Conservation (phyloP, 2,329 filamentous ascomycete species). For the Sporothrix pallida region DNA sequence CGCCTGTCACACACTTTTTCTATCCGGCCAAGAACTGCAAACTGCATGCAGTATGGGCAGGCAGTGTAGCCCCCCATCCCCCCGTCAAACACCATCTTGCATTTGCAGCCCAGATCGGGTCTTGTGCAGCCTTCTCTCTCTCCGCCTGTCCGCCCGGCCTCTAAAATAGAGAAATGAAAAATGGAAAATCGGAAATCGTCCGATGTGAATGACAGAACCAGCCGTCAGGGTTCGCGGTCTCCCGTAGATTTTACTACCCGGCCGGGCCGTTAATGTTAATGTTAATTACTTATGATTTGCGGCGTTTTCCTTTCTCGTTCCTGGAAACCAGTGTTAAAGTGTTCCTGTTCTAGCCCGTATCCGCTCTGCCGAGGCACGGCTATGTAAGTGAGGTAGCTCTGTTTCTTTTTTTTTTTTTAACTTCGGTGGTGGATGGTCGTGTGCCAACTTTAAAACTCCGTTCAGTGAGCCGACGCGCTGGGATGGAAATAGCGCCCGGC, state of each 20-base stretch:
- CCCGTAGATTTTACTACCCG: background rate
- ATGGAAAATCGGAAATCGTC: background rate
- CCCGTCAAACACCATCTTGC: slow-evolving; percentile 13
- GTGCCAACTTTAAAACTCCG: background rate
- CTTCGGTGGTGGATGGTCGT: slow-evolving; percentile 5
- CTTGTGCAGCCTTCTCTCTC: slow-evolving; percentile 14
- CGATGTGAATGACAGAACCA: background rate
- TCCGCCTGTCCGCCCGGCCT: slow-evolving; percentile 28
- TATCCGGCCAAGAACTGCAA: background rate
- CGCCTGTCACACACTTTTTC: background rate
- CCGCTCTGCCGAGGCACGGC: slow-evolving; percentile 37
- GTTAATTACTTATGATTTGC: background rate
- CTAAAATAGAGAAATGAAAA: too few species aligned
- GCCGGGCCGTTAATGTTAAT: background rate
- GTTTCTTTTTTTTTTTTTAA: background rate
- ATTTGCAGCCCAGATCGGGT: background rate
- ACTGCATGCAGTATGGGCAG: background rate
- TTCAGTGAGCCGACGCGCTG: background rate
- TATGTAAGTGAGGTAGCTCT: background rate
- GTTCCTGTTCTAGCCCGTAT: slow-evolving; percentile 15
- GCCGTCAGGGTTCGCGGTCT: background rate
- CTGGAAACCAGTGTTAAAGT: background rate
- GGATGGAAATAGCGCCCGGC: background rate
- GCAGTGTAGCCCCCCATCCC: background rate
- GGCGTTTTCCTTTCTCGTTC: background rate